These are phyloP conservation scores for Polyporus arcularius DNA, from an alignment of 768 basidiomycete genomes.

Conservation along the genomic window DNA sequence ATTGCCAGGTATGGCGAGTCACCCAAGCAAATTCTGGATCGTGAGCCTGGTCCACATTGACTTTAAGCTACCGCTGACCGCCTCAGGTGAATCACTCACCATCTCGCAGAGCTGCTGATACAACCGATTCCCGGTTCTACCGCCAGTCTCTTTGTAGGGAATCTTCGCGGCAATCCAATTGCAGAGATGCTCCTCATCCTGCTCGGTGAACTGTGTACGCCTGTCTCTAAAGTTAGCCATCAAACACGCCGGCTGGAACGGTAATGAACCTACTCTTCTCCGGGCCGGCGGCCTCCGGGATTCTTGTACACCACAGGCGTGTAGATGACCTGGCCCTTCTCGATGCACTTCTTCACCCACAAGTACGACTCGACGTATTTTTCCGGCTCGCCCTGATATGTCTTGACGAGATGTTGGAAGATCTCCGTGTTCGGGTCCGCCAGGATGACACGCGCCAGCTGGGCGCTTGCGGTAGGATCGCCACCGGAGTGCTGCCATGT, in stretches of 20 bases:
- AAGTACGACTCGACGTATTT: constrained; percentile 81
- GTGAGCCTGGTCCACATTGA: constrained; percentile 41
- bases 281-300: constrained; percentile 76
- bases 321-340: constrained; percentile 61
- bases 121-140: constrained; percentile 78
- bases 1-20: constrained; percentile 83
- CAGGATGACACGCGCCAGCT: constrained; percentile 73
- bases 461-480: constrained; percentile 68
- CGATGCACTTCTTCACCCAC: constrained; percentile 85
- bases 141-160: constrained; percentile 80
- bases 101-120: constrained; percentile 81
- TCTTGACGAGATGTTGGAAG: constrained; percentile 72
- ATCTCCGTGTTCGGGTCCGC: constrained; percentile 80
- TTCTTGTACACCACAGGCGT: constrained; percentile 84
- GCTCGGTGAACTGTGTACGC: constrained; percentile 74
- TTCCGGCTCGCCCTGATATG: constrained; percentile 65
- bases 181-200: constrained; percentile 75
- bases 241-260: not conserved
- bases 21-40: constrained; percentile 83
- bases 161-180: constrained; percentile 83
- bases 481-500: constrained; percentile 75
- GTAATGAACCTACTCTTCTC: constrained; percentile 65
- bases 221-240: constrained; percentile 37
- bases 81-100: constrained; percentile 37
- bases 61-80: too few relatives aligned